These are phyloP conservation scores for Penicillium antarcticum DNA, from an alignment of 495 filamentous ascomycete genomes.

Conservation along the genomic window DNA sequence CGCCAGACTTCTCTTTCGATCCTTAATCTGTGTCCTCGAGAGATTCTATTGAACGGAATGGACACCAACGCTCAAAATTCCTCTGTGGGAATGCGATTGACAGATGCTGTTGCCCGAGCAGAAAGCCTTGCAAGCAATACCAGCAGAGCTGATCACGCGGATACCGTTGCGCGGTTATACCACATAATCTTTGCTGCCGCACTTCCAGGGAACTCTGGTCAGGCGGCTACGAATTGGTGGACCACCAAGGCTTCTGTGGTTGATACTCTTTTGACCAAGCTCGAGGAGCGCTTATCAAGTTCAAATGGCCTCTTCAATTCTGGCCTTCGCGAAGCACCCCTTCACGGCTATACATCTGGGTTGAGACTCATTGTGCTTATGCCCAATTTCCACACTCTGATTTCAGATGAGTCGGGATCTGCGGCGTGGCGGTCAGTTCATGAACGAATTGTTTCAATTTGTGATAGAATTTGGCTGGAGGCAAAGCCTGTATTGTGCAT, in stretches of 20 bases:
- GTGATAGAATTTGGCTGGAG: conserved; percentile 66
- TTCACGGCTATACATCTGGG: conserved; percentile 68
- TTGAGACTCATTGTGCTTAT: conserved; percentile 48
- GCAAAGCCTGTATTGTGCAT: conserved; percentile 78
- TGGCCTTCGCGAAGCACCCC: conserved; percentile 60
- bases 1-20: conserved; percentile 60
- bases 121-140: conserved; percentile 59
- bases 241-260: conserved; percentile 40
- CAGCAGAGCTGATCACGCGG: conserved; percentile 80
- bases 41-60: conserved; percentile 21
- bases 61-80: not conserved
- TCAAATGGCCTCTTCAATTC: conserved; percentile 55
- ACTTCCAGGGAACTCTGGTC: conserved; percentile 5
- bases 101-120: conserved; percentile 33
- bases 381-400: conserved; percentile 34
- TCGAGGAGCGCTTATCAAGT: conserved; percentile 56
- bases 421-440: conserved; percentile 45
- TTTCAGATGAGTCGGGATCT: conserved; percentile 19
- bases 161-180: conserved; percentile 69
- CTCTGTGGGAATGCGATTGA: conserved; percentile 15
- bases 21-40: conserved; percentile 45
- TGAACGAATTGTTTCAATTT: conserved; percentile 51
- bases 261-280: conserved; percentile 38
- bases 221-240: conserved; percentile 28
- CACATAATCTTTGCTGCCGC: conserved; percentile 49